Evolutionary conservation across 2,329 filamentous ascomycete species (phyloP).

Genomic region (Pseudocercospora cruenta): DNA sequence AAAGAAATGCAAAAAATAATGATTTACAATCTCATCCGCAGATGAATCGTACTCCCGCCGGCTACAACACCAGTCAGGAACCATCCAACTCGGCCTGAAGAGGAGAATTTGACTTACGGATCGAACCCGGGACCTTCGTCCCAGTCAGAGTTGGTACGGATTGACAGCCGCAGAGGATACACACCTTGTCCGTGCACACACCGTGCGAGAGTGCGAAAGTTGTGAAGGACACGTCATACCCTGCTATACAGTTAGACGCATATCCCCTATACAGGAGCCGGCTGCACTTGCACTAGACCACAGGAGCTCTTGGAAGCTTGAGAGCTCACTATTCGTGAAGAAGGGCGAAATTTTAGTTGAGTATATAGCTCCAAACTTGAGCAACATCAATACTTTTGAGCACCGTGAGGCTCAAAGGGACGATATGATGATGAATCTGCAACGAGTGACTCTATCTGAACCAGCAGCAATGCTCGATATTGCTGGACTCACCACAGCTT

Average conservation of each 20-base stretch:
- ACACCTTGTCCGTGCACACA: no score
- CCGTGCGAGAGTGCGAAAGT: no score
- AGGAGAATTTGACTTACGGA: not conserved
- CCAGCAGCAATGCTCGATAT: not conserved
- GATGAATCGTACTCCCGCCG: not conserved
- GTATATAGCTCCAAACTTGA: not conserved
- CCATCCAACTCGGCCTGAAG: not conserved
- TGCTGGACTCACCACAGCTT: slow-evolving; percentile 11
- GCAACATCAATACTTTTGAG: not conserved
- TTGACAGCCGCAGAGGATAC: not conserved
- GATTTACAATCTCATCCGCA: not conserved
- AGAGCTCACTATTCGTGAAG: not conserved
- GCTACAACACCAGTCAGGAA: not conserved
- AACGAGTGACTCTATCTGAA: not conserved
- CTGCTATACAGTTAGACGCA: no score
- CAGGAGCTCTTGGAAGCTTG: slow-evolving; percentile 6
- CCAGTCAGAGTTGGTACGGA: not conserved
- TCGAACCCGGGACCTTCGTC: slow-evolving; percentile 12
- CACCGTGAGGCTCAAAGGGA: not conserved
- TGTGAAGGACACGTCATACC: slow-evolving; percentile 38
- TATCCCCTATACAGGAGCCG: no score
- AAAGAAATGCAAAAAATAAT: not conserved
- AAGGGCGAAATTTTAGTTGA: not conserved
- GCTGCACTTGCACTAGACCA: slow-evolving; percentile 31
- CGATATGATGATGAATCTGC: not conserved